Percentiles rank a stretch among this genome's conserved stretches.
phyloP scores from a whole-genome alignment of 1,139 yeast genomes.

The Lodderomyces margitis region DNA sequence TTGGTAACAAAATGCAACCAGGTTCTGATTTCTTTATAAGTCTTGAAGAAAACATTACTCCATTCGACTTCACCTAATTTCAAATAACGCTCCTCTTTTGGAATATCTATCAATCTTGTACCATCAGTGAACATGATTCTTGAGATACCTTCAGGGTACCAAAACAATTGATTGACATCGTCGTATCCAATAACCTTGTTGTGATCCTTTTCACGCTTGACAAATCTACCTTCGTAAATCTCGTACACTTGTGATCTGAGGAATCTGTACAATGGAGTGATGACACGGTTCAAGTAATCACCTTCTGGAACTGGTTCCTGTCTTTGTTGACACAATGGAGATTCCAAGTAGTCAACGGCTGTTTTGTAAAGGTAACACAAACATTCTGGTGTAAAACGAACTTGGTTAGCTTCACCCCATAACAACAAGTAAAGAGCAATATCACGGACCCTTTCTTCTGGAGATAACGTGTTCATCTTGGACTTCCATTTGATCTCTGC shows the following conservation, averaged over 20 bases:
- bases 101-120: conserved; percentile 84
- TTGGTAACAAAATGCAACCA: conserved; percentile 97
- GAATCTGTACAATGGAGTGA: conserved; percentile 89
- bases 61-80: conserved; percentile 92
- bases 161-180: conserved; percentile 96
- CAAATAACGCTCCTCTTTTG: conserved; percentile 83
- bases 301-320: conserved; percentile 94
- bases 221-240: conserved; percentile 89
- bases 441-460: conserved; percentile 83
- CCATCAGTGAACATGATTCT: conserved; percentile 91
- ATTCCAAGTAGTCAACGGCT: conserved; percentile 81
- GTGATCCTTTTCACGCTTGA: conserved; percentile 97
- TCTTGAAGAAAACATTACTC: conserved; percentile 91
- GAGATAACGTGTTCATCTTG: conserved; percentile 45
- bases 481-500: conserved; percentile 54
- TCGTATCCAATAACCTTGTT: conserved; percentile 94
- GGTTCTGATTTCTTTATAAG: conserved; percentile 94
- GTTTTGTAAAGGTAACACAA: conserved; percentile 91
- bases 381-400: conserved; percentile 91
- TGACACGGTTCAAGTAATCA: conserved; percentile 85
- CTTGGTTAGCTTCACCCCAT: conserved; percentile 99
- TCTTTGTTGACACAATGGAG: conserved; percentile 89
- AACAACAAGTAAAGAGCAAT: conserved; percentile 82
- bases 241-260: conserved; percentile 95
- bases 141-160: conserved; percentile 99